These are phyloP conservation scores for Gossypium aridum DNA, from an alignment of 441 rosid species.

Conservation along the genomic window DNA sequence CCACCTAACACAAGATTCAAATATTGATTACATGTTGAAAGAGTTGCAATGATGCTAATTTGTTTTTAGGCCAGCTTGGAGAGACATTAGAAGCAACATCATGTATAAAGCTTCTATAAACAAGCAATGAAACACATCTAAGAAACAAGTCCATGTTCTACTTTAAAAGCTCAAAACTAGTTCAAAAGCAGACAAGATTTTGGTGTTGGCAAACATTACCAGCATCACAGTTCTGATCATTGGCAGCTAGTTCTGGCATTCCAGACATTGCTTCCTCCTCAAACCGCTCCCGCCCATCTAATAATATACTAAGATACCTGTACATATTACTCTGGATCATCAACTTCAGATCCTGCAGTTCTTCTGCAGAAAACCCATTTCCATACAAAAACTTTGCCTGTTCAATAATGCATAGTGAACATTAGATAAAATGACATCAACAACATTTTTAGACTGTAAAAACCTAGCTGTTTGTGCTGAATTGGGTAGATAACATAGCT, in stretches of 20 bases:
- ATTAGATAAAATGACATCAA: constrained; percentile 3
- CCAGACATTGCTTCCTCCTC: constrained; percentile 81
- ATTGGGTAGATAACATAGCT: not conserved
- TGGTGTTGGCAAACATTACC: constrained; percentile 29
- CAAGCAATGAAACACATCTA: not conserved
- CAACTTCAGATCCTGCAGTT: constrained; percentile 84
- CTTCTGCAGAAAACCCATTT: constrained; percentile 71
- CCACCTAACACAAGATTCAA: constrained; percentile 39
- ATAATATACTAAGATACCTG: constrained; percentile 88
- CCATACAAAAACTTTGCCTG: constrained; percentile 98
- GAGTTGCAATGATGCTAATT: not conserved
- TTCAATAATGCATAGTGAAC: constrained; percentile 17
- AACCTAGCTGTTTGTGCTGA: not conserved
- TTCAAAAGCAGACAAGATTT: not conserved
- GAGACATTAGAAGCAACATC: not conserved
- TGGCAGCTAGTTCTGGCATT: constrained; percentile 29
- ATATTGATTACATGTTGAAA: not conserved
- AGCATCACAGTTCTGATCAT: constrained; percentile 42
- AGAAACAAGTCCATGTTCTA: not conserved
- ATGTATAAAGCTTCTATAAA: not conserved
- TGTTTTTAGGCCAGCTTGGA: not conserved
- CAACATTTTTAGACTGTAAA: not conserved
- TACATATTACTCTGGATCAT: constrained; percentile 99
- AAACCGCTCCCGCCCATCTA: constrained; percentile 95
- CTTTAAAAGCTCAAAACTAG: not conserved